These are phyloP conservation scores for Isatis tinctoria DNA, from an alignment of 345 rosid species.

Conservation along the genomic window DNA sequence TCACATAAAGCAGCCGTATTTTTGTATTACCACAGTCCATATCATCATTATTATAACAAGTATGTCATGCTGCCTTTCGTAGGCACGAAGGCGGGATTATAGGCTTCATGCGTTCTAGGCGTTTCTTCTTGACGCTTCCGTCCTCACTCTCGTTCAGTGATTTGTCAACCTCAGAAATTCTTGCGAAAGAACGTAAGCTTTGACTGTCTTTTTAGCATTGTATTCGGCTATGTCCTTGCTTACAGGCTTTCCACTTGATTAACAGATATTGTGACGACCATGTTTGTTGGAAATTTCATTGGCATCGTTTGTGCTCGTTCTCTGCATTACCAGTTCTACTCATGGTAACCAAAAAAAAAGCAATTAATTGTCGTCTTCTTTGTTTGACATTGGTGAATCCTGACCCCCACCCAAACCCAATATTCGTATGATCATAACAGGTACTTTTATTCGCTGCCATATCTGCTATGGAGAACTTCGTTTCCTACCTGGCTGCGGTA, in stretches of 20 bases:
- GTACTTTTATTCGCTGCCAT: conserved; percentile 89
- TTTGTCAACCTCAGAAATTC: conserved; percentile 37
- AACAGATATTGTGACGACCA: conserved; percentile 66
- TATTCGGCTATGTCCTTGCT: conserved; percentile 13
- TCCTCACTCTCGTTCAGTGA: conserved; percentile 29
- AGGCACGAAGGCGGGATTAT: conserved; percentile 90
- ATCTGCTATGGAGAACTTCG: conserved; percentile 69
- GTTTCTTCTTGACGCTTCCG: conserved; percentile 34
- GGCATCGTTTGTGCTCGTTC: conserved; percentile 91
- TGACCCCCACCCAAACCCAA: not conserved
- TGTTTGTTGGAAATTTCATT: conserved; percentile 87
- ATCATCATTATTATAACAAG: not conserved
- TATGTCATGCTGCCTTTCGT: conserved; percentile 14
- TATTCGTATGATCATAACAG: conserved; percentile 36
- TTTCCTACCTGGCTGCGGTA: conserved; percentile 77
- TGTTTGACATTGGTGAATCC: not conserved
- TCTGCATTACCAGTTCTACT: conserved; percentile 94
- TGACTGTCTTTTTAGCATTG: not conserved
- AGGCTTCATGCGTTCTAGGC: conserved; percentile 51
- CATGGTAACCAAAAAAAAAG: conserved; percentile 52
- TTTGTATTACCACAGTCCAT: not conserved
- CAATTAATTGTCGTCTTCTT: not conserved
- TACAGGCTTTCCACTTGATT: conserved; percentile 11
- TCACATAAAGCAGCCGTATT: not conserved
- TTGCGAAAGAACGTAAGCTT: conserved; percentile 64